Percentiles rank a stretch among this genome's conserved stretches.
Conservation (phyloP, 2,329 filamentous ascomycete genomes). For the Periconia macrospinosa region DNA sequence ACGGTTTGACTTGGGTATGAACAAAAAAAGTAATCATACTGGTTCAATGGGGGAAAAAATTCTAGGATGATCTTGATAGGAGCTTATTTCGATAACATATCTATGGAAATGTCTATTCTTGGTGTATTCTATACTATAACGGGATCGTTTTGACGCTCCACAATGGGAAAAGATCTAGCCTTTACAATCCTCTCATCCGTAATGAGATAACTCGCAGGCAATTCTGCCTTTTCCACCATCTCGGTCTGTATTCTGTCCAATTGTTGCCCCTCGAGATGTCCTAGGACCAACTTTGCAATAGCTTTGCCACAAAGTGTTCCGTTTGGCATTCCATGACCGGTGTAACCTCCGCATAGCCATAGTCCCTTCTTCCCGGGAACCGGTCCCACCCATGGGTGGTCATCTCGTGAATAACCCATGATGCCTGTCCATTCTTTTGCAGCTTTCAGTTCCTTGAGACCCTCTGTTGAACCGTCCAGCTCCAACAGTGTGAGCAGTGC, state of each 20-base stretch:
- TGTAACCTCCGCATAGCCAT: constrained; percentile 68
- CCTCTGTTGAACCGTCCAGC: constrained; percentile 39
- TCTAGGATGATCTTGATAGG: no score
- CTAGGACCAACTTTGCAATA: constrained; percentile 62
- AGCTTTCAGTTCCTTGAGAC: constrained; percentile 49
- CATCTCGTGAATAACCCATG: constrained; percentile 74
- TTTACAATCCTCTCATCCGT: constrained; percentile 37
- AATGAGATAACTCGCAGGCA: constrained; percentile 44
- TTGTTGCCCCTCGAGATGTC: constrained; percentile 40
- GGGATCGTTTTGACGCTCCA: constrained; percentile 34
- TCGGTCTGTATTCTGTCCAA: constrained; percentile 23
- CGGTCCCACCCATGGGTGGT: constrained; percentile 69
- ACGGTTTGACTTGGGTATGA: no score
- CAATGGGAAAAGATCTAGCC: constrained; percentile 34
- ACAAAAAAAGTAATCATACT: no score
- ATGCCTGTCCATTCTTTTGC: constrained; percentile 71
- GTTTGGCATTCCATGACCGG: constrained; percentile 76
- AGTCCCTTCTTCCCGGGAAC: constrained; percentile 63
- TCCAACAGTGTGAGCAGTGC: constrained; percentile 43
- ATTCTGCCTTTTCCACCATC: constrained; percentile 37
- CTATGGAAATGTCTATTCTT: no score
- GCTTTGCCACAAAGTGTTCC: constrained; percentile 68
- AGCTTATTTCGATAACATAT: no score
- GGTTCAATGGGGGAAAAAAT: no score
- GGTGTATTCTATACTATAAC: neutral